phyloP scores from a whole-genome alignment of 805 yeast genomes.

The Starmerella bombi region DNA sequence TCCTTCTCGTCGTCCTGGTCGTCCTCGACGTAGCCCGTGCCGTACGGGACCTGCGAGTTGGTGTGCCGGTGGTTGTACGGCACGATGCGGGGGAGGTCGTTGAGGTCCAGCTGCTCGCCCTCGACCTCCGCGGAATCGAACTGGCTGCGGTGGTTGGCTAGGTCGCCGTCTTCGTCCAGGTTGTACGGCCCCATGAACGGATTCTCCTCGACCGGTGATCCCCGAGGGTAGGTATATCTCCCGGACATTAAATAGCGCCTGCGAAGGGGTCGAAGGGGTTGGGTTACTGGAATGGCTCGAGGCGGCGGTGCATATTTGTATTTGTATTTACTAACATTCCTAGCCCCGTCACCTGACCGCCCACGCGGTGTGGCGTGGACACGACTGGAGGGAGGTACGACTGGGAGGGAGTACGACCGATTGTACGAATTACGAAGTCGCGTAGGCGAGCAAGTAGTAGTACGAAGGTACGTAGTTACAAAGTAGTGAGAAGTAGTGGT shows the following conservation, averaged over 20 bases:
- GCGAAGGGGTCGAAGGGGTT: neutral
- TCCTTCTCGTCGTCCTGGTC: conserved; percentile 16
- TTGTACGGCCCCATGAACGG: conserved; percentile 17
- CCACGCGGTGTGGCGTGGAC: too few species aligned
- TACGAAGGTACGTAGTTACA: too few species aligned
- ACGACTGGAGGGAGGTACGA: too few species aligned
- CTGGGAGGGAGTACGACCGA: too few species aligned
- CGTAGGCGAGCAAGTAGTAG: too few species aligned
- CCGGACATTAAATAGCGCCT: conserved; percentile 10
- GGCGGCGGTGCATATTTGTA: neutral
- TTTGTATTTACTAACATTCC: too few species aligned
- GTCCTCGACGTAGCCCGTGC: conserved; percentile 7
- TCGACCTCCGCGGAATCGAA: conserved; percentile 5
- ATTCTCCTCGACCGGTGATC: conserved; percentile 11
- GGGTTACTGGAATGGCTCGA: neutral
- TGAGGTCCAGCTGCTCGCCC: conserved; percentile 4
- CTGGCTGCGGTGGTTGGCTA: conserved; percentile 12
- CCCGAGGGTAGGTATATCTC: conserved; percentile 9
- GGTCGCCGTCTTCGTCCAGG: conserved; percentile 16
- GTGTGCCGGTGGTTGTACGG: conserved; percentile 19
- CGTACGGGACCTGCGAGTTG: conserved; percentile 16
- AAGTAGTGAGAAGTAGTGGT: too few species aligned
- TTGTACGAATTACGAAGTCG: too few species aligned
- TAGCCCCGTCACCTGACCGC: too few species aligned
- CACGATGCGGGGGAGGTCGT: conserved; percentile 14